Base-by-base conservation (phyloP, 23 red algal genomes). In the Gracilaria domingensis region DNA sequence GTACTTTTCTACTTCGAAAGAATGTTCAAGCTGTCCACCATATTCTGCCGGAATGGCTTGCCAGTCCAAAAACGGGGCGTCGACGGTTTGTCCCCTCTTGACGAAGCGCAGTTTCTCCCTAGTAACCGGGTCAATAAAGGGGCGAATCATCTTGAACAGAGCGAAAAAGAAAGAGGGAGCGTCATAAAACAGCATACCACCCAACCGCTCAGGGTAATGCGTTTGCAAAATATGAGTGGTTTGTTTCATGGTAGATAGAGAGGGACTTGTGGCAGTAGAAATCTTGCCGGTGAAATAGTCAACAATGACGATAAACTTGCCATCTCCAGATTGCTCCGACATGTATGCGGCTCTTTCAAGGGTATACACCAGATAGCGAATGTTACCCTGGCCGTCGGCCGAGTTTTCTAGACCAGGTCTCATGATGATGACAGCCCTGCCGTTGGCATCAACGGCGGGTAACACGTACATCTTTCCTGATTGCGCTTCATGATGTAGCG, bases 81-180 rank as follows among this genome's bases (percentile, higher is more conserved):
- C 84, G 16, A 62, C 84, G 74, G 39, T 49, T 38, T 88, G 32
- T 40, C 50, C 71, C 24, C 71, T 88, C 67, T 78, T 88, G 11
- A 81, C 54, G 30, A 97, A 97, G 26, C 79, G 55, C n/a, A 97
- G 67, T 66, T 98, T 98, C 13, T 80, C 91, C 13, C 90, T 85
- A 1, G 96, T 98, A 11, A 87, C 80, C 21, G 79, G 78, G 64
- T 98, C 96, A 50, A 98, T 98, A 66, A 98, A 98, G 39, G 96
- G 96, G 34, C 84, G 88, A 84, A 98, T 89, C 54, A 98, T 38
- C 32, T 91, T 79, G 74, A 89, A 95, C 75, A 93, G 56, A 13
- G 64, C 79, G 58, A 81, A 65, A 51, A 95, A 95, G 51, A 95
- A 83, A 12, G 55, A 79, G 7, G 96, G 96, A 48, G 93, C 88